Conservation (phyloP, 208 protist species). For the Acanthamoeba royreba region DNA sequence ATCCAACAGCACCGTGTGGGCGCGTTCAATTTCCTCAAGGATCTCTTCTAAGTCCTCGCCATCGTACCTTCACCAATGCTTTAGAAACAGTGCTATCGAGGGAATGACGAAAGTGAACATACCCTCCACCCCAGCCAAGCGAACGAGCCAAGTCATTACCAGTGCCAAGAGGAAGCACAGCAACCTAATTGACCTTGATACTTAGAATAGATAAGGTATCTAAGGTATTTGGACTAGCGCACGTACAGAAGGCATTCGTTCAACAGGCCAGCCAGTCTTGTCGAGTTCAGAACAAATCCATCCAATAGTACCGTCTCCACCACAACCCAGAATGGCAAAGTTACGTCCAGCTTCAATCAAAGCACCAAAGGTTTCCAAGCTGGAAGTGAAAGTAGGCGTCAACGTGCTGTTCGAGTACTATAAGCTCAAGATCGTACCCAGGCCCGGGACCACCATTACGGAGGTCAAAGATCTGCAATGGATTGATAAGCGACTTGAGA, state of each 20-base stretch:
- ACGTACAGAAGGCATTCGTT: neutral
- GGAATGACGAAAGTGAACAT: too few relatives aligned
- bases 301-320: constrained; percentile 20
- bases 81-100: neutral
- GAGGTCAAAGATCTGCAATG: neutral
- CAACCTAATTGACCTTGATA: neutral
- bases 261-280: neutral
- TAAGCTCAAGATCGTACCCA: too few relatives aligned
- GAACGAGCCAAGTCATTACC: constrained; percentile 82
- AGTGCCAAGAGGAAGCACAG: constrained; percentile 76
- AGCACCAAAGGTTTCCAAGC: neutral
- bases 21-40: constrained; percentile 47
- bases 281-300: neutral
- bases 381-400: too few relatives aligned
- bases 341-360: neutral
- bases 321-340: neutral
- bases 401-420: too few relatives aligned
- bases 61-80: neutral
- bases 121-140: constrained; percentile 80
- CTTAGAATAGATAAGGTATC: too few relatives aligned
- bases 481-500: neutral
- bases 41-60: constrained; percentile 52
- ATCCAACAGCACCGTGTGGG: constrained; percentile 60
- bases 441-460: neutral
- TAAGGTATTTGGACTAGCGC: too few relatives aligned